Evolutionary conservation across 179 eudicot species (phyloP).

Genomic region (Beta lomatogona): DNA sequence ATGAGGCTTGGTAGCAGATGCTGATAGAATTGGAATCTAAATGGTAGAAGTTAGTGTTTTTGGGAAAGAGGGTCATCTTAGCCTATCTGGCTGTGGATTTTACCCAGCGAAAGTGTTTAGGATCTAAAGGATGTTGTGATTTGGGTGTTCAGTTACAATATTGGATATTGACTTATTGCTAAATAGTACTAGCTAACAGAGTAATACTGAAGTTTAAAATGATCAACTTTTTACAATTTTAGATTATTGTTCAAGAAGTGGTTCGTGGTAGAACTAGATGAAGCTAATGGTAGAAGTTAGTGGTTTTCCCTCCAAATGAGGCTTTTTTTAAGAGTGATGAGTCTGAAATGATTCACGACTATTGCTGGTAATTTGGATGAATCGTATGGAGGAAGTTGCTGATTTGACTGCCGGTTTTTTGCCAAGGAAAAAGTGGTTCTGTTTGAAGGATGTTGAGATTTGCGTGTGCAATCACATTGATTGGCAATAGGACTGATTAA

Average conservation of each 20-base stretch:
- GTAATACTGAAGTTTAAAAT: not conserved
- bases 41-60: not conserved
- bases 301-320: not conserved
- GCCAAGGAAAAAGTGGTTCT: not conserved
- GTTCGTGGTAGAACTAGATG: not conserved
- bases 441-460: not conserved
- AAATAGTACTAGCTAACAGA: too few relatives aligned
- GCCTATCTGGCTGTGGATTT: not conserved
- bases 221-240: not conserved
- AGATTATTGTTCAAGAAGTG: not conserved
- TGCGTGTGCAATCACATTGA: not conserved
- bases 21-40: too few relatives aligned
- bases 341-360: not conserved
- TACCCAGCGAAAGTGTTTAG: not conserved
- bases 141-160: not conserved
- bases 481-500: not conserved
- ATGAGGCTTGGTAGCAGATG: not conserved
- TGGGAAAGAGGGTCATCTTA: not conserved
- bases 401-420: conserved; percentile 6
- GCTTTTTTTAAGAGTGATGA: not conserved
- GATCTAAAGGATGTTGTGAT: not conserved
- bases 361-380: not conserved
- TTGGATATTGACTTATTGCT: not conserved
- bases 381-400: not conserved
- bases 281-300: not conserved